A percentile compares a stretch with the other conserved stretches of the same genome.
These are phyloP conservation scores for Wilcoxina mikolae DNA, from an alignment of 495 filamentous ascomycete species.

Conservation along the genomic window DNA sequence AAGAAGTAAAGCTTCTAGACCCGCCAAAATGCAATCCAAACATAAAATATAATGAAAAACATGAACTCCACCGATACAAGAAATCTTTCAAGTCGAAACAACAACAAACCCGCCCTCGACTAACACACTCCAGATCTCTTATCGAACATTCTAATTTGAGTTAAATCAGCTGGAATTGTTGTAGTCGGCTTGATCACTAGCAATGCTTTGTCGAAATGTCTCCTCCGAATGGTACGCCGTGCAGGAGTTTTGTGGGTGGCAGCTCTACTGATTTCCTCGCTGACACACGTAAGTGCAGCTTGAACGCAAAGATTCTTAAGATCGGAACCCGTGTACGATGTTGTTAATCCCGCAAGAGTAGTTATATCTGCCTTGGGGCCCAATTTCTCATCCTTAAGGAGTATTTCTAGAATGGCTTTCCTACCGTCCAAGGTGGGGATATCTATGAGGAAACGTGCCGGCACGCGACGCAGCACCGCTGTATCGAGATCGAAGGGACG, in stretches of 20 bases:
- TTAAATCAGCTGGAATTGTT: not conserved
- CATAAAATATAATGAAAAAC: too few species aligned
- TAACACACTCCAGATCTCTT: not conserved
- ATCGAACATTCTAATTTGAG: not conserved
- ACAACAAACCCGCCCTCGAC: not conserved
- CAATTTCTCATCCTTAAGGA: constrained; percentile 12
- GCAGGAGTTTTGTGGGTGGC: not conserved
- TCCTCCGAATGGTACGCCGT: not conserved
- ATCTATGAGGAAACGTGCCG: constrained; percentile 15
- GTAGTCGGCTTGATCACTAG: not conserved
- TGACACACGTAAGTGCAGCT: constrained; percentile 12
- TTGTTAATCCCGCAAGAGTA: constrained; percentile 10
- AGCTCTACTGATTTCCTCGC: not conserved
- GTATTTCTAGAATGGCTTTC: constrained; percentile 14
- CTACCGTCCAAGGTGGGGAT: constrained; percentile 8
- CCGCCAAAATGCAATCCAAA: too few species aligned
- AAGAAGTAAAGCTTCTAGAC: too few species aligned
- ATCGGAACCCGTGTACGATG: constrained; percentile 20
- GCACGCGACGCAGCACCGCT: constrained; percentile 57
- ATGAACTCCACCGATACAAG: too few species aligned
- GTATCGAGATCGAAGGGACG: constrained; percentile 93
- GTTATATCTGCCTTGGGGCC: not conserved
- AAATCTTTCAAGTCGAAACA: too few species aligned
- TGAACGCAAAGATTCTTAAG: constrained; percentile 22
- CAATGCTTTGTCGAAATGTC: constrained; percentile 1